Evolutionary conservation across 371 early-diverging fungal genomes (phyloP), one percentile per base, ranked within the genome.

Genomic region (Apophysomyces variabilis): DNA sequence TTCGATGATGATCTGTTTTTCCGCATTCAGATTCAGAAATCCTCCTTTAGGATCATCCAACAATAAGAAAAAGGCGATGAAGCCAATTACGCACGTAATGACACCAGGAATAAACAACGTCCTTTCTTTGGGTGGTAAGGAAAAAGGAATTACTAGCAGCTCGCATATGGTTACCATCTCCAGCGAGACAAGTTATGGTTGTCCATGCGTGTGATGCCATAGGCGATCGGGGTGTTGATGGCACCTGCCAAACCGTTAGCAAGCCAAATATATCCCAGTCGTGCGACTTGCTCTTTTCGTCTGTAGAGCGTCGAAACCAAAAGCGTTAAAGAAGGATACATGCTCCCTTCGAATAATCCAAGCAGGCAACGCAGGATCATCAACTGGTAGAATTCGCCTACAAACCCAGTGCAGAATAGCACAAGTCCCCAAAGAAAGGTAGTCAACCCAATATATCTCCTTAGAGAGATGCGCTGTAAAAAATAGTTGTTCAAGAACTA

Each of bases 171-270:
- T 56, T 66, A 74, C 82, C 88, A 88, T 69, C 74, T 73, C 88
- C 89, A 88, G 12, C 66, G 61, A 9, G 57, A n/a, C 14, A 85
- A 63, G 35, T 67, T 71, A 11, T 65, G 68, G 41, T 68, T 65
- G 12, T 68, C 61, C 13, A 89, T 82, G 38, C 77, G 61, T 12
- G 43, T 65, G 38, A 90, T 73, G 8, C 82, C 88, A 38, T 83
- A 80, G 12, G 87, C 82, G 3, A 85, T 73, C 7, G 85, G 75
- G 0, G 85, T 88, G 58, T 84, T 85, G 13, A 85, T 71, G n/a
- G 79, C 71, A 3, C 78, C 69, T 45, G 88, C n/a, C 9, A 50
- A 16, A 1, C 21, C 78, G 46, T 74, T 78, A 41, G 69, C 76
- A 6, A 78, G 70, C 76, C 76, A 18, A 5, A 18, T 37, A 13